A percentile compares a stretch with the other conserved stretches of the same genome.
These are phyloP conservation scores for Acanthamoeba divionensis DNA, from an alignment of 208 protist species.

Conservation along the genomic window DNA sequence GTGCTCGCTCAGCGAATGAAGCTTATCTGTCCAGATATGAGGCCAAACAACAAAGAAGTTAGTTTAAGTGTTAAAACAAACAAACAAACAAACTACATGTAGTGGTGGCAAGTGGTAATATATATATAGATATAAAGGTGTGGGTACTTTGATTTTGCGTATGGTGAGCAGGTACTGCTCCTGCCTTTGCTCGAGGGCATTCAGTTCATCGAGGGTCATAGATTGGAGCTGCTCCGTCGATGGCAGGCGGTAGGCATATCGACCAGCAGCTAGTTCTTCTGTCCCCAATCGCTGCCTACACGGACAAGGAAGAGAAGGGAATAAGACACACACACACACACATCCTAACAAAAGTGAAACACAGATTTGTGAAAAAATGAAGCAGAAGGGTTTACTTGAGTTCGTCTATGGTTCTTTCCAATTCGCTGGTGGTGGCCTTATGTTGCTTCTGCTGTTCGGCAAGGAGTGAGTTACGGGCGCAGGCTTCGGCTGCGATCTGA, in stretches of 20 bases:
- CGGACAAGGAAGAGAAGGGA: no score
- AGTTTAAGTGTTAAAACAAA: no score
- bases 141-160: conserved; percentile 37
- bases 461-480: not conserved
- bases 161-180: conserved; percentile 38
- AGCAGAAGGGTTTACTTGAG: not conserved
- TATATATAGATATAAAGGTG: no score
- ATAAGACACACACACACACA: no score
- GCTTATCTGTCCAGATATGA: no score
- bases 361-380: no score
- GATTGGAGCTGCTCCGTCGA: not conserved
- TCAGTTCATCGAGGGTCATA: conserved; percentile 14
- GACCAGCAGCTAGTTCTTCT: not conserved
- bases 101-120: no score
- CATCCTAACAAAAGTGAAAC: no score
- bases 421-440: conserved; percentile 27
- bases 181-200: not conserved
- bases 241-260: not conserved
- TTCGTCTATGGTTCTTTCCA: no score
- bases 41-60: no score
- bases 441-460: conserved; percentile 13
- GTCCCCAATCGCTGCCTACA: not conserved
- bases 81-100: no score
- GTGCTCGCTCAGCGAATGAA: no score
- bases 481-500: not conserved